Base-by-base conservation (phyloP, 2,329 filamentous ascomycete genomes). In the Zasmidium angulare region DNA sequence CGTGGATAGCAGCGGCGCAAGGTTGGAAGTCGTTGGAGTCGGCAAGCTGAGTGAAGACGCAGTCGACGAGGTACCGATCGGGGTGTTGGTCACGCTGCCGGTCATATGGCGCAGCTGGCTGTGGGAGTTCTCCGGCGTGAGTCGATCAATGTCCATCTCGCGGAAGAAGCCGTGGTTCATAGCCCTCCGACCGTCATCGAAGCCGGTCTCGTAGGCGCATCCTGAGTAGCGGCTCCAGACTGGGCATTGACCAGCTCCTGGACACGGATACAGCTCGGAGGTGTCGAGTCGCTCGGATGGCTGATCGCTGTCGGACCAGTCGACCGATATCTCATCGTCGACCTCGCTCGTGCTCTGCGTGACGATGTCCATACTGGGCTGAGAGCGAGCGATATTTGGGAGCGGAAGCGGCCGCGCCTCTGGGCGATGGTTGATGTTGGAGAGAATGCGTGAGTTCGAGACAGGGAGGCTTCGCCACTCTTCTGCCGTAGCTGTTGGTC, bases 381-480 rank as follows among this genome's bases (percentile, higher is more conserved):
- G 52, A 6, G 54, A 56, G 36, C 50, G 50, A 20, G 58, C 17
- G 10, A 20, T 43, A 47, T 46, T 23, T 23, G 49, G 52, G 24
- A 14, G 56, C n/a, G 48, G 46, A 2, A 31, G 21, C n/a, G 58
- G 48, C 12, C 47, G n/a, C 4, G 58, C 31, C 19, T 58, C 50
- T 46, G 62, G 22, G 12, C 66, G 69, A 1, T 74, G 66, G 19
- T 72, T 74, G 12, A 79, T 72, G 21, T 61, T 71, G 31, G 70
- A 68, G 24, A 78, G 67, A 31, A 75, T 64, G 1, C 63, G 56
- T 9, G 74, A 69, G 20, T 77, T 68, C n/a, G 74, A 71, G 20
- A 73, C 64, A 1, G 74, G 76, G 4, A 80, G 72, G 2, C 56
- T 53, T 11, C 63, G 50, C 12, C 65, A 60, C 12, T 78, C 75